Base-by-base conservation (phyloP, 768 basidiomycete species). In the Tricholoma hemisulphureum region DNA sequence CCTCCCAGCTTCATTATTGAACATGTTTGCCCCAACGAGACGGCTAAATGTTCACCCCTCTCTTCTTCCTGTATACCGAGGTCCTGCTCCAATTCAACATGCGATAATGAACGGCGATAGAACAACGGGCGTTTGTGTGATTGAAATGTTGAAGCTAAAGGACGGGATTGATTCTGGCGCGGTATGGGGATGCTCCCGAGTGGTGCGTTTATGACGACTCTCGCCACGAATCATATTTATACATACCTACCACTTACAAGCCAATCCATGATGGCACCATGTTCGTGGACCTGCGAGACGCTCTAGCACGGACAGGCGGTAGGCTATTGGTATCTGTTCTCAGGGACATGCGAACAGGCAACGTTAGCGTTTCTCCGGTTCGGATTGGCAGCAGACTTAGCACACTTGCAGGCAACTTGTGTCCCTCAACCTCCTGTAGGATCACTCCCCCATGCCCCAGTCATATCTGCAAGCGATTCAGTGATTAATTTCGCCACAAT, bases 41-140 rank as follows among this genome's bases (percentile, higher is more conserved):
- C 76, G 88, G 21, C 75, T 98, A 34, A 97, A 98, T 65, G 84
- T 98, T 6, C 95, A 98, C 65, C 93, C 94, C 0, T 95, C 94
- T 32, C 74, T 93, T 0, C 80, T 98, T 31, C 95, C 95, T 0
- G 76, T 80, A 24, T 95, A 91, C 69, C 85, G 95, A n/a, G 95
- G 95, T 0, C 85, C 95, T 8, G 91, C 93, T 2, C 95, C 95
- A 0, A 91, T 98, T 35, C 95, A 97, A 65, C 89, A 86, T 64
- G 81, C 88, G 0, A 77, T 98, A 37, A 72, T 91, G 43, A 84
- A 87, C 58, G 85, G 83, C 2, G 86, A 86, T 51, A 66, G 65
- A 5, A 78, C 82, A 59, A 92, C 90, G 0, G 95, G 93, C 0
- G 93, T 96, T 1, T 90, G 85, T 58, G 80, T 98, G 2, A 85